Evolutionary conservation across 2,329 filamentous ascomycete species (phyloP), one percentile per base, ranked within the genome.

Genomic region (Cladorrhinum sp.): DNA sequence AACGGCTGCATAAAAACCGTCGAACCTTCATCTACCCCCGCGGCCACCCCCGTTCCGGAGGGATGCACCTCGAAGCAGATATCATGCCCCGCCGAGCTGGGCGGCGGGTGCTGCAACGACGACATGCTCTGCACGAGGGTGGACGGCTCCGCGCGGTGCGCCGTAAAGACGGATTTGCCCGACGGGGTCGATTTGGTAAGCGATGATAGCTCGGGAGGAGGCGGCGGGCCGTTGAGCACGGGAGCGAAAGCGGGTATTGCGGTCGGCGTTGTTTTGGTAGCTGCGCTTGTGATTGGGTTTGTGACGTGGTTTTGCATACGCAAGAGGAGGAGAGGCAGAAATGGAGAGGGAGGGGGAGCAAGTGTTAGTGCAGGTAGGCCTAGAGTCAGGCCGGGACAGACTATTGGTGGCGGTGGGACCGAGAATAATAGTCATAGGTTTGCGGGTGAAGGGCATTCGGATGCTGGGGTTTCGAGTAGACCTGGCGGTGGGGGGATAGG

Each of bases 211-310:
- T n/a, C n/a, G n/a, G n/a, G 33, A 8, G 57, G 49, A 24, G 61
- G 6, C 42, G 10, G 10, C 3, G 18, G 59, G 2, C 70, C 70
- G 2, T 69, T 85, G 5, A 80, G 80, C 1, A 70, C 75, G 1
- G 82, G 80, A 0, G 83, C 82, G 2, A 84, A 81, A 66, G 82
- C 80, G 0, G 84, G 84, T 2, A 80, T 87, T n/a, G 83, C 79
- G 5, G 75, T 81, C 0, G 84, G 82, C 18, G 77, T 81, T 2
- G 76, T 80, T 1, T 69, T 82, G 0, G 80, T 73, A 26, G 76
- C 73, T 1, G 73, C 75, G 2, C 50, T 77, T 5, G 46, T 82
- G 14, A 72, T 82, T 39, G 80, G 75, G 2, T 68, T 67, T 2
- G 62, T 78, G 16, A 74, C 77, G 0, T 86, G 80, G 79, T 73